Evolutionary conservation across 441 rosid genomes (phyloP).

Genomic region (Populus hybrid): DNA sequence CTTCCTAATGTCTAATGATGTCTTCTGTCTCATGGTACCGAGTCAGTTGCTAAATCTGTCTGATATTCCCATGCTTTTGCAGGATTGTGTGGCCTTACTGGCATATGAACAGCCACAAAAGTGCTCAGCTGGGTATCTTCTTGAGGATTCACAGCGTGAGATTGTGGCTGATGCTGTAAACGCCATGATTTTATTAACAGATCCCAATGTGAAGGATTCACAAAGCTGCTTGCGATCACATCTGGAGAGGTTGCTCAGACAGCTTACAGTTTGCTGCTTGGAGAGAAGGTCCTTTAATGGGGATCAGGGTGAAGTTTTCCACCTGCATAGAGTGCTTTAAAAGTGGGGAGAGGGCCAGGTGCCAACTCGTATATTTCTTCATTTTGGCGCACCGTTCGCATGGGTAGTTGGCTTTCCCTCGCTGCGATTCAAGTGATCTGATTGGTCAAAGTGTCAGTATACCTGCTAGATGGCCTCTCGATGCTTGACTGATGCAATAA

Average conservation of each 20-base stretch:
- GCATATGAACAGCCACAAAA: conserved; percentile 69
- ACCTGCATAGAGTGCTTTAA: conserved; percentile 48
- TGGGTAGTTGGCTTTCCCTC: neutral
- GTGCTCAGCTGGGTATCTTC: conserved; percentile 67
- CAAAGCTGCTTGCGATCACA: conserved; percentile 50
- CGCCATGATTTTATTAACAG: conserved; percentile 67
- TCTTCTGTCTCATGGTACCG: neutral
- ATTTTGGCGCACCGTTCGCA: conserved; percentile 11
- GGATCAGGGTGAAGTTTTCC: conserved; percentile 76
- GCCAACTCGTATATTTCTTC: conserved; percentile 17
- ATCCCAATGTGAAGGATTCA: conserved; percentile 53
- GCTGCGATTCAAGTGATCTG: neutral
- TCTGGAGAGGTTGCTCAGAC: conserved; percentile 72
- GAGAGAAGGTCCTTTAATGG: conserved; percentile 65
- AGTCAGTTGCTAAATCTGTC: conserved; percentile 5
- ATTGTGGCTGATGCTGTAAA: conserved; percentile 85
- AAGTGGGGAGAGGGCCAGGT: conserved; percentile 30
- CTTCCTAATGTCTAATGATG: neutral
- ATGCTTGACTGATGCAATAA: neutral
- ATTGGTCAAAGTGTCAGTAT: neutral
- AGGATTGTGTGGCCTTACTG: conserved; percentile 87
- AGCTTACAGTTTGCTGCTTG: conserved; percentile 66
- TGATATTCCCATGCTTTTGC: conserved; percentile 6
- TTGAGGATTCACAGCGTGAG: no score
- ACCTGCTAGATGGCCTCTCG: neutral